Evolutionary conservation across 306 rosid genomes (phyloP), one percentile per base, ranked within the genome.

Genomic region (Acacia melanoxylon): DNA sequence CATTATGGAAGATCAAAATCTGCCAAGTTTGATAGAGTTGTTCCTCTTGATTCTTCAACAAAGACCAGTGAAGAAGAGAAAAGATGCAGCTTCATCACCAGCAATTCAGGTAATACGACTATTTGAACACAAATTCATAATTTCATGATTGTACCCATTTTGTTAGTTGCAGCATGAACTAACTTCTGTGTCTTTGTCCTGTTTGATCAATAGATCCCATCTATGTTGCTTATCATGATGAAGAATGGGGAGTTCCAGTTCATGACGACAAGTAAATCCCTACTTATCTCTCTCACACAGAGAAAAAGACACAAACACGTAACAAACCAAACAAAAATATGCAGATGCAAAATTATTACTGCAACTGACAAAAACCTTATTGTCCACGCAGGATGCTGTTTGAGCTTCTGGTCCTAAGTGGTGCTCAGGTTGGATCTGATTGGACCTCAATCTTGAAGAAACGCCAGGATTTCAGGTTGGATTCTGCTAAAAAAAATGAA

Each of bases 211-310:
- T 45, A 96, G 99, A 93, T 91, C 96, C 98, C 68, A 84, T 96
- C 82, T 96, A 96, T 88, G 86, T 95, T 83, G 98, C 98, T 82
- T 96, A 96, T 87, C 99, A 96, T 83, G 99, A 95, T 81, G 90
- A 95, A 86, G 98, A 95, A 88, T 95, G 99, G 99, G 99, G 98
- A 59, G 99, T 93, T 84, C 99, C 98, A 59, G 90, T 92, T 81
- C 97, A 90, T 85, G 97, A 95, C 85, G 99, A 95, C 94, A 91
- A 89, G 99, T 96, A 89, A 92, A 94, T 31, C 41, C 72, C 61
- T 61, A 17, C 82, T 12, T 77, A 58, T 63, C 81, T 70, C 37
- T 5, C 59, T 19, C 59, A 14, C 59, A 52, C 22, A 52, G 37
- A 65, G 70, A 14, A 37, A 66, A 66, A 66, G 11, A 51, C 54